A percentile compares a stretch with the other conserved stretches of the same genome.
Evolutionary conservation across 768 basidiomycete genomes (phyloP).

Genomic region (Phylloporus sp.): DNA sequence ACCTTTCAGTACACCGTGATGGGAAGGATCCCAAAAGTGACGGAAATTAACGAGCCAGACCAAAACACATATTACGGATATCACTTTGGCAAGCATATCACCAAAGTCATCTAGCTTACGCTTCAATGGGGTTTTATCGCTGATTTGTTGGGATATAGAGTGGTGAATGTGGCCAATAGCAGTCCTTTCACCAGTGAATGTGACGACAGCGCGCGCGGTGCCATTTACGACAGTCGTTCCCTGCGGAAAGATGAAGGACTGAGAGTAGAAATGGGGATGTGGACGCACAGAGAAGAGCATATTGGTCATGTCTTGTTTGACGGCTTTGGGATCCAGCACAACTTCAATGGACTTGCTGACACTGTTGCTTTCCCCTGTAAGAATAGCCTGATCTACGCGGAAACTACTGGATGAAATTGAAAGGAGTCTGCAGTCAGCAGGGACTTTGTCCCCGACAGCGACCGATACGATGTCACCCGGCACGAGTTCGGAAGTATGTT

Average conservation of each 20-base stretch:
- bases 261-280: not conserved
- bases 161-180: constrained; percentile 98
- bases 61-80: constrained; percentile 92
- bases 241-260: constrained; percentile 34
- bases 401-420: constrained; percentile 92
- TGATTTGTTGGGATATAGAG: constrained; percentile 89
- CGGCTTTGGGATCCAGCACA: constrained; percentile 72
- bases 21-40: constrained; percentile 94
- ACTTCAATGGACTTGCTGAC: constrained; percentile 75
- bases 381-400: constrained; percentile 91
- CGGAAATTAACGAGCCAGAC: constrained; percentile 98
- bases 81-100: constrained; percentile 96
- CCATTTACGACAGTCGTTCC: constrained; percentile 97
- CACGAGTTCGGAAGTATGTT: constrained; percentile 87
- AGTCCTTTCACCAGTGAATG: constrained; percentile 80
- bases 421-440: constrained; percentile 89
- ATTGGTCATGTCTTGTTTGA: constrained; percentile 98
- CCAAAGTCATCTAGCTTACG: constrained; percentile 98
- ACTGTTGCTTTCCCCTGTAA: constrained; percentile 90
- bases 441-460: constrained; percentile 92
- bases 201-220: constrained; percentile 81
- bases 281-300: constrained; percentile 83
- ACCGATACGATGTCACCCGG: constrained; percentile 92
- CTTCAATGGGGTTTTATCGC: constrained; percentile 95
- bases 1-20: constrained; percentile 86